Conservation (phyloP, 2,329 filamentous ascomycete genomes). For the Phyllosticta paracitricarpa region DNA sequence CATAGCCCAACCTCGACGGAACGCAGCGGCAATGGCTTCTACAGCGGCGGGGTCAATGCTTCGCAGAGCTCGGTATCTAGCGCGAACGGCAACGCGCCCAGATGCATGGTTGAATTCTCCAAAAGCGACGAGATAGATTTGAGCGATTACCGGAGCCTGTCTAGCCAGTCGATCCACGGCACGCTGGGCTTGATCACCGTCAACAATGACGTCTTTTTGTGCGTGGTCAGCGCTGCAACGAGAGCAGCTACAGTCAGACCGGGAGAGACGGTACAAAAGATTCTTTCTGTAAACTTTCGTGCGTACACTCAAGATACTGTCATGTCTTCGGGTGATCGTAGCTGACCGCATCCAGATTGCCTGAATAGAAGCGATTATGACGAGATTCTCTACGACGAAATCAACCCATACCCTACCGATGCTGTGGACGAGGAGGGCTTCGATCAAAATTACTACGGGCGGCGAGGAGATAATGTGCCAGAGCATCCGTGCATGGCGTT, state of each 20-base stretch:
- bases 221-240: conserved; percentile 71
- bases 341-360: conserved; percentile 49
- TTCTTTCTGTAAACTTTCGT: conserved; percentile 76
- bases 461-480: conserved; percentile 57
- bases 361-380: conserved; percentile 82
- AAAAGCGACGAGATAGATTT: conserved; percentile 55
- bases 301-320: conserved; percentile 15
- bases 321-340: not conserved
- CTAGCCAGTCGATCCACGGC: conserved; percentile 65
- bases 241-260: conserved; percentile 74
- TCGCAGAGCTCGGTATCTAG: conserved; percentile 43
- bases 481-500: conserved; percentile 87
- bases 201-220: conserved; percentile 77
- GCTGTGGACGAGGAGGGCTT: conserved; percentile 44
- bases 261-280: conserved; percentile 81
- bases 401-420: conserved; percentile 46
- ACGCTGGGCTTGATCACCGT: conserved; percentile 83
- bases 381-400: conserved; percentile 52
- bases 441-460: conserved; percentile 40
- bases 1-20: conserved; percentile 60
- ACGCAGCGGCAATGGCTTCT: conserved; percentile 14
- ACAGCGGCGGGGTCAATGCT: conserved; percentile 41
- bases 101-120: conserved; percentile 84
- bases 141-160: conserved; percentile 62
- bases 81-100: conserved; percentile 36